phyloP scores from a whole-genome alignment of 2,329 filamentous ascomycete species.

The Tothia fuscella region DNA sequence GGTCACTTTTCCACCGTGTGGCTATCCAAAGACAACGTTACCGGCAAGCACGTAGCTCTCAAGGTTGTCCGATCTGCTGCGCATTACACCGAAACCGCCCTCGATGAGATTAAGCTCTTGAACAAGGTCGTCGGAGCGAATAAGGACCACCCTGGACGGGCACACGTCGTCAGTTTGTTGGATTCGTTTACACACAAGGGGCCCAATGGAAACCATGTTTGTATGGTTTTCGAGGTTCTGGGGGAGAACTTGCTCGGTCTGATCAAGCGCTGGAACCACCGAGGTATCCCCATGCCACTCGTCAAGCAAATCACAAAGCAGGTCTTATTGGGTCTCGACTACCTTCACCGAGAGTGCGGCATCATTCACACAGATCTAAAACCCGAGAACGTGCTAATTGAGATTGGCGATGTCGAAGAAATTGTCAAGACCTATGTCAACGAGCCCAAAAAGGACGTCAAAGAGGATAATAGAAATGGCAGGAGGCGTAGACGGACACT shows the following conservation, averaged over 20 bases:
- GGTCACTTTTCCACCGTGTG: constrained; percentile 98
- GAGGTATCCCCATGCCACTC: constrained; percentile 88
- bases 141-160: constrained; percentile 82
- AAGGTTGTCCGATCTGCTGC: constrained; percentile 96
- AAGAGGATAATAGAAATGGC: constrained; percentile 86
- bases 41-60: constrained; percentile 86
- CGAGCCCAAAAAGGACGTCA: constrained; percentile 52
- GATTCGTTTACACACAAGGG: constrained; percentile 98
- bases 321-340: constrained; percentile 87
- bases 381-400: constrained; percentile 95
- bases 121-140: constrained; percentile 96
- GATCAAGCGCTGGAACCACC: constrained; percentile 97
- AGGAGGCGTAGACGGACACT: constrained; percentile 79
- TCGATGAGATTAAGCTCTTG: constrained; percentile 97
- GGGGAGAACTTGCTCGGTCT: constrained; percentile 89
- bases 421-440: constrained; percentile 96
- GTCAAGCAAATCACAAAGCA: constrained; percentile 99
- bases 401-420: constrained; percentile 97
- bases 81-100: constrained; percentile 96
- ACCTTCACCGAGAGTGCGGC: constrained; percentile 92
- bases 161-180: constrained; percentile 88
- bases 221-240: constrained; percentile 98
- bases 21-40: constrained; percentile 70
- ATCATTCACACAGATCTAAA: constrained; percentile 98
- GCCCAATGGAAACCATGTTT: constrained; percentile 90